phyloP scores from a whole-genome alignment of 2,329 filamentous ascomycete species.

The Tolypocladium amazonense region DNA sequence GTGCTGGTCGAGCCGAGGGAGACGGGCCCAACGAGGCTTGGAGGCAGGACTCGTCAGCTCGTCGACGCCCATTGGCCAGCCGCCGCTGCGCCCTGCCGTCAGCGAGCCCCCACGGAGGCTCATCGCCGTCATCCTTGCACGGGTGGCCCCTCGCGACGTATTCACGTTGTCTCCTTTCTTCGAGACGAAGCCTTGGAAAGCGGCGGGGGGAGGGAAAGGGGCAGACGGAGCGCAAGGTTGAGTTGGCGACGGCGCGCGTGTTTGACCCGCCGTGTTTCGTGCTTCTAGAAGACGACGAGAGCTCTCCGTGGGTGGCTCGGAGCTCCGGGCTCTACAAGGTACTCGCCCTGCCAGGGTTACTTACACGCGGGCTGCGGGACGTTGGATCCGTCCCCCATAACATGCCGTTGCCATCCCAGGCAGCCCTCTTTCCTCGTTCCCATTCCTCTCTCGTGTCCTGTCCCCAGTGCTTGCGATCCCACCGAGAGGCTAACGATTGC shows the following conservation, averaged over 20 bases:
- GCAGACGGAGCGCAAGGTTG: not conserved
- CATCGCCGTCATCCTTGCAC: not conserved
- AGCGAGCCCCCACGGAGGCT: not conserved
- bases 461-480: not conserved
- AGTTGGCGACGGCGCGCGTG: not conserved
- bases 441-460: not conserved
- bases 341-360: not conserved
- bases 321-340: not conserved
- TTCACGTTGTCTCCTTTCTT: not conserved
- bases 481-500: not conserved
- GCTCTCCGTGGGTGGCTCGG: no score
- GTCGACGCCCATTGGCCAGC: conserved; percentile 15
- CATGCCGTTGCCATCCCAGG: not conserved
- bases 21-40: not conserved
- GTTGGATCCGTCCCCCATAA: not conserved
- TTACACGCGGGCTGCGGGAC: not conserved
- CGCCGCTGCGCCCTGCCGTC: not conserved
- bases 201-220: not conserved
- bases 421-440: not conserved
- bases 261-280: not conserved
- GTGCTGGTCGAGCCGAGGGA: not conserved
- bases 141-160: not conserved
- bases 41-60: conserved; percentile 23
- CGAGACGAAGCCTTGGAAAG: not conserved
- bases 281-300: not conserved